Conservation (phyloP, 257 asterid species). For the Nicotiana undulata region DNA sequence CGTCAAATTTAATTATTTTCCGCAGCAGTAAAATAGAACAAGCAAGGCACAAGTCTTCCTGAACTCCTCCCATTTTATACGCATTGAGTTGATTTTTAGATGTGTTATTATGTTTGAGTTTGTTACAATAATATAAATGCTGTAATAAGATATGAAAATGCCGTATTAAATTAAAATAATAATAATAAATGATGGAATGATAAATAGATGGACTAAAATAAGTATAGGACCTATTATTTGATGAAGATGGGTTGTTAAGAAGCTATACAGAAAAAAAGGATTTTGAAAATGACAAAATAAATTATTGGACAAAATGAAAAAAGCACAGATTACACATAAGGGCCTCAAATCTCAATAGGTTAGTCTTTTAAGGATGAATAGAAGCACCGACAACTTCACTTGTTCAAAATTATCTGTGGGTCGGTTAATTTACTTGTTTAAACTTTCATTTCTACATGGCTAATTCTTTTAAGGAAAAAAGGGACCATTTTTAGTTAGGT, state of each 20-base stretch:
- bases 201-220: too few relatives aligned
- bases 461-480: too few relatives aligned
- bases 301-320: not conserved
- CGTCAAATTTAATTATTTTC: too few relatives aligned
- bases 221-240: not conserved
- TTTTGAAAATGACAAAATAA: not conserved
- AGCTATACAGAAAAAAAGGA: not conserved
- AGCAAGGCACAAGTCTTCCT: not conserved
- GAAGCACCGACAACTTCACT: constrained; percentile 4
- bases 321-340: not conserved
- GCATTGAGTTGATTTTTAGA: not conserved
- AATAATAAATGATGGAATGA: not conserved
- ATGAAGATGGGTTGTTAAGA: not conserved
- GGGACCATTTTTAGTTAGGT: too few relatives aligned
- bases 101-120: not conserved
- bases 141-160: not conserved
- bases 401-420: not conserved
- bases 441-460: too few relatives aligned
- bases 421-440: not conserved
- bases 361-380: not conserved
- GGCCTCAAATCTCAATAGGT: not conserved
- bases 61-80: not conserved
- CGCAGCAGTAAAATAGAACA: not conserved
- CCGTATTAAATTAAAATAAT: not conserved
- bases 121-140: not conserved